phyloP scores from a whole-genome alignment of 2,329 filamentous ascomycete genomes.

The Fragosphaeria purpurea region DNA sequence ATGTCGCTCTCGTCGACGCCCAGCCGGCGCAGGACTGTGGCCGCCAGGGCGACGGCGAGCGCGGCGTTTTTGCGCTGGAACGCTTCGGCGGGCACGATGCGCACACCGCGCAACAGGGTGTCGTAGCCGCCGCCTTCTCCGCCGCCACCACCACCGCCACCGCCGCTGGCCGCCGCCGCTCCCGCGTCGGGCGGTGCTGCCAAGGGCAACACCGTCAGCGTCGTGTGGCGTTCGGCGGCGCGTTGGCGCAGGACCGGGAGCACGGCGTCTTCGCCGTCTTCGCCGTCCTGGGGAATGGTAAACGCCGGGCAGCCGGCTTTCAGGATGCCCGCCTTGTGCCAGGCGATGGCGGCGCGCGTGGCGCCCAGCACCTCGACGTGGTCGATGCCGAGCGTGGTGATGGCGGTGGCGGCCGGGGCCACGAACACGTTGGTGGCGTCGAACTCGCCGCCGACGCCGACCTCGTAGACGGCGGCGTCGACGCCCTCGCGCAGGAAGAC shows the following conservation, averaged over 20 bases:
- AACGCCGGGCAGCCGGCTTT: constrained; percentile 52
- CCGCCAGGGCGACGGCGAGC: constrained; percentile 25
- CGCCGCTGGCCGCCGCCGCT: too few relatives aligned
- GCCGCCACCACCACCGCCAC: too few relatives aligned
- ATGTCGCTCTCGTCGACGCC: constrained; percentile 39
- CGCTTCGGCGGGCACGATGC: constrained; percentile 10
- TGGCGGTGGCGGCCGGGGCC: constrained; percentile 45
- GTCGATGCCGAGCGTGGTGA: constrained; percentile 59
- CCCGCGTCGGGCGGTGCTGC: too few relatives aligned
- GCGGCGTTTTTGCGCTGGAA: constrained; percentile 17
- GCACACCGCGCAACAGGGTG: constrained; percentile 6
- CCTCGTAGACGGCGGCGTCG: constrained; percentile 55
- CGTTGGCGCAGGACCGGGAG: constrained; percentile 38
- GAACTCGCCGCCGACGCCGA: constrained; percentile 56
- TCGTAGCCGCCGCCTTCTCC: neutral
- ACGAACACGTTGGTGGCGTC: constrained; percentile 59
- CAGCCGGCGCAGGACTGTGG: constrained; percentile 32
- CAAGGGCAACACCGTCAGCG: constrained; percentile 13
- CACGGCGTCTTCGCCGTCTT: constrained; percentile 33
- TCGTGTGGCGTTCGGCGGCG: constrained; percentile 35
- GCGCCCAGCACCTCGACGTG: constrained; percentile 53
- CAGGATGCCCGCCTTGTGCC: constrained; percentile 65
- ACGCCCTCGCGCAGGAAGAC: constrained; percentile 54
- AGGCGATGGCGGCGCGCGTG: constrained; percentile 56
- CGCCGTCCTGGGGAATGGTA: constrained; percentile 37